A percentile compares a stretch with the other conserved stretches of the same genome.
Conservation (phyloP, 225 moss, liverwort and hornwort genomes). For the Asterella californica region DNA sequence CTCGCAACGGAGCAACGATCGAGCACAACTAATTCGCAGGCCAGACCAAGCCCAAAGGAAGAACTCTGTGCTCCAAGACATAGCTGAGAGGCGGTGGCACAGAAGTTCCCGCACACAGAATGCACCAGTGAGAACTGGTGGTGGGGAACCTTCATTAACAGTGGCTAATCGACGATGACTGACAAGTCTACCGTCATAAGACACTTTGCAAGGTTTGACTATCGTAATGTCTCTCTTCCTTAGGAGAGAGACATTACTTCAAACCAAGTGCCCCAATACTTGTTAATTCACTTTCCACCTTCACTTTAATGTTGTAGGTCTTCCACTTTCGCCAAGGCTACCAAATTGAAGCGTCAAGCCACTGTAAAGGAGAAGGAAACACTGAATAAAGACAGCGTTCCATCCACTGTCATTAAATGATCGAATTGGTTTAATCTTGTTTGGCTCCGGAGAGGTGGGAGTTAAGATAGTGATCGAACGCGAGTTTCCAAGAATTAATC, state of each 20-base stretch:
- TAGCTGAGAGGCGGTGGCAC: background rate
- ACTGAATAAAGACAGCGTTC: background rate
- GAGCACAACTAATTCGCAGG: background rate
- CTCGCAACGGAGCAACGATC: background rate
- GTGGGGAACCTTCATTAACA: background rate
- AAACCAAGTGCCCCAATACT: too few relatives aligned
- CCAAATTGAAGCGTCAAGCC: constrained; percentile 77
- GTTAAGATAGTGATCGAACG: background rate
- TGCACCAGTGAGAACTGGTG: background rate
- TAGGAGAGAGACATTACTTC: too few relatives aligned
- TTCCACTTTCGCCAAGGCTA: constrained; percentile 79
- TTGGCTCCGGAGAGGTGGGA: background rate
- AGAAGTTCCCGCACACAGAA: background rate
- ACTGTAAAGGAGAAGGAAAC: constrained; percentile 74
- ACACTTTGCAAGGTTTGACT: background rate
- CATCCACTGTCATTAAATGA: background rate
- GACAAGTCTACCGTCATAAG: background rate
- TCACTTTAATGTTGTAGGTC: constrained; percentile 45
- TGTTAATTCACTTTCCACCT: constrained; percentile 1
- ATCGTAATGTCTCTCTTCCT: background rate
- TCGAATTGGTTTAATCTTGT: background rate
- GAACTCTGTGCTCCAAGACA: background rate
- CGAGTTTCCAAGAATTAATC: constrained; percentile 10
- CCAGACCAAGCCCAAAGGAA: background rate
- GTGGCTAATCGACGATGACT: background rate